Percentiles rank a stretch among this genome's conserved stretches.
Evolutionary conservation across 2,329 filamentous ascomycete genomes (phyloP).

Genomic region (Fusarium hainanense): DNA sequence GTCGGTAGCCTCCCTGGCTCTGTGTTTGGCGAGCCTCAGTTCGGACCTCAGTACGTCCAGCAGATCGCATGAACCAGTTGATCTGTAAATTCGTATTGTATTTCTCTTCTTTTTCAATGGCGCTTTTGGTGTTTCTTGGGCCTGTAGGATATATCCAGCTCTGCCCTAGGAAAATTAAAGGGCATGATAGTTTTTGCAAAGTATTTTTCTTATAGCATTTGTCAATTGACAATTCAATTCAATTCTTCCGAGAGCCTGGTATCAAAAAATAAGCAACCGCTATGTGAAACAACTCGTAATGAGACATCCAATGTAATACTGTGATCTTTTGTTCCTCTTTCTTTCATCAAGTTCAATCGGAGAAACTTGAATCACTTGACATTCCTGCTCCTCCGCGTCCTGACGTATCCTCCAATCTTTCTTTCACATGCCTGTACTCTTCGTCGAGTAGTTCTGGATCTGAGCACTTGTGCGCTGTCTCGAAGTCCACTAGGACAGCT

Average conservation of each 20-base stretch:
- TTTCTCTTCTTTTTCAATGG: constrained; percentile 10
- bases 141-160: constrained; percentile 17
- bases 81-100: neutral
- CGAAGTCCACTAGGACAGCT: constrained; percentile 49
- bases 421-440: constrained; percentile 40
- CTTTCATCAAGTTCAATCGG: constrained; percentile 28
- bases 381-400: constrained; percentile 43
- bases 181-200: constrained; percentile 5
- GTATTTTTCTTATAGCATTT: constrained; percentile 15
- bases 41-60: constrained; percentile 51
- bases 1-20: constrained; percentile 42
- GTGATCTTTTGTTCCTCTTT: neutral
- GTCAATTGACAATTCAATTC: constrained; percentile 17
- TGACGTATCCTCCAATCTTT: constrained; percentile 41
- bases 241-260: constrained; percentile 18
- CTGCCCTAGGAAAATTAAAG: constrained; percentile 1
- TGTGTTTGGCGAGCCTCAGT: constrained; percentile 45
- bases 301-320: neutral
- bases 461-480: constrained; percentile 46
- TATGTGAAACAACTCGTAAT: constrained; percentile 15
- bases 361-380: constrained; percentile 43
- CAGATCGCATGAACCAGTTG: constrained; percentile 43
- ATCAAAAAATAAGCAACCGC: constrained; percentile 21
- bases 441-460: constrained; percentile 38
- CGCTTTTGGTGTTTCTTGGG: constrained; percentile 35